Percentiles rank a stretch among this genome's conserved stretches.
phyloP scores from a whole-genome alignment of 2,329 filamentous ascomycete genomes.

The Colletotrichum graminicola region DNA sequence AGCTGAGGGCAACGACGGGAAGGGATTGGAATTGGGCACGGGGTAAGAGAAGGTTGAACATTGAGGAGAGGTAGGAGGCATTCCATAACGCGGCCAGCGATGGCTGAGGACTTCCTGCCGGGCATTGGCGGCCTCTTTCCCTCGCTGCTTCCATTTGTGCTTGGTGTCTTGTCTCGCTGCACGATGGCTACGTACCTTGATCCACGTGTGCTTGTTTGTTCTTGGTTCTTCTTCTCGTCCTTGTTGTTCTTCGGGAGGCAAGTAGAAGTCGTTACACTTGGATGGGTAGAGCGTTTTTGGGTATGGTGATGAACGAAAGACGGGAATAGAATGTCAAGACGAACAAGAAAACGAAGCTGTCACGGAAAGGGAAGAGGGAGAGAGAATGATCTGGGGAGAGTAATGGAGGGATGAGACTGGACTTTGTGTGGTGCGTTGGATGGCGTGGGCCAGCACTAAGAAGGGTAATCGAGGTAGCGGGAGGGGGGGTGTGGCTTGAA shows the following conservation, averaged over 20 bases:
- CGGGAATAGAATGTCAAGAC: conserved; percentile 51
- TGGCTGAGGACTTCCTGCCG: conserved; percentile 31
- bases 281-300: conserved; percentile 35
- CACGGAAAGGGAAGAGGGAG: conserved; percentile 42
- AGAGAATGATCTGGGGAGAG: conserved; percentile 25
- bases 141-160: conserved; percentile 16
- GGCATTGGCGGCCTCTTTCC: conserved; percentile 28
- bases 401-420: conserved; percentile 30
- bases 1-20: conserved; percentile 43
- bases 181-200: conserved; percentile 34
- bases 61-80: conserved; percentile 45
- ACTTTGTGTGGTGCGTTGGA: conserved; percentile 37
- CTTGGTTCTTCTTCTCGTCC: conserved; percentile 24
- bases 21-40: conserved; percentile 46
- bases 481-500: conserved; percentile 37
- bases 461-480: conserved; percentile 15
- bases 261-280: conserved; percentile 47
- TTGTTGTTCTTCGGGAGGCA: neutral
- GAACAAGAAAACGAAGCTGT: conserved; percentile 41
- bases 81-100: conserved; percentile 28
- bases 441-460: conserved; percentile 17
- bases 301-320: conserved; percentile 51
- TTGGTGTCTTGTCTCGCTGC: conserved; percentile 20
- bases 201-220: conserved; percentile 25
- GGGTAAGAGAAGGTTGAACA: conserved; percentile 45